These are phyloP conservation scores for Raphanus sativus DNA, from an alignment of 345 rosid species.

Conservation along the genomic window DNA sequence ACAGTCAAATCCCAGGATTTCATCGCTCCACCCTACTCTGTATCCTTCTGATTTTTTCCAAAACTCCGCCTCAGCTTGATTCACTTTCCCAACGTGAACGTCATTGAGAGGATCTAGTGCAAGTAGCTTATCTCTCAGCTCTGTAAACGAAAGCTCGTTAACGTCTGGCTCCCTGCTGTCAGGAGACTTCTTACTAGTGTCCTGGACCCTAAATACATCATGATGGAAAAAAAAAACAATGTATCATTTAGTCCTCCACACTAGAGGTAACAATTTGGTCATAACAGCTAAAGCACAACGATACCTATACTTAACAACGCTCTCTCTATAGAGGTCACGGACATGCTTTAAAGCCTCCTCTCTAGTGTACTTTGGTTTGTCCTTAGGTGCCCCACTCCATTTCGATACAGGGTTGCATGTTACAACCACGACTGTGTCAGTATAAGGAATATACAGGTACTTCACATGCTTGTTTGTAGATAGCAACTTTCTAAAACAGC, in stretches of 20 bases:
- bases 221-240: neutral
- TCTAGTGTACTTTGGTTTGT: conserved; percentile 66
- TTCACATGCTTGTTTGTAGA: conserved; percentile 92
- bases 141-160: conserved; percentile 76
- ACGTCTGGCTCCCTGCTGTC: conserved; percentile 52
- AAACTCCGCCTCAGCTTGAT: conserved; percentile 92
- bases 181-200: conserved; percentile 43
- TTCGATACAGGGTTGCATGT: conserved; percentile 89
- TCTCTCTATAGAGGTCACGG: conserved; percentile 73
- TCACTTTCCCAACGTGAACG: conserved; percentile 71
- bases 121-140: conserved; percentile 85
- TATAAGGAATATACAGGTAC: conserved; percentile 83
- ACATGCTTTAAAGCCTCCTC: conserved; percentile 75
- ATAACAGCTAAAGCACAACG: conserved; percentile 5
- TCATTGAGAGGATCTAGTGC: conserved; percentile 93
- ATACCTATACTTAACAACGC: conserved; percentile 73
- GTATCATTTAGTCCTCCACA: neutral
- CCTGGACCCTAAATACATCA: conserved; percentile 49
- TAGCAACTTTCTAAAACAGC: conserved; percentile 65
- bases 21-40: conserved; percentile 97
- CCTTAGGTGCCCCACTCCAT: conserved; percentile 83
- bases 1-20: conserved; percentile 95
- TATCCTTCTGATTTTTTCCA: conserved; percentile 96
- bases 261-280: neutral
- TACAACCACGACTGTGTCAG: conserved; percentile 85